phyloP scores from a whole-genome alignment of 129 eudicot species.

The Mikania micrantha region DNA sequence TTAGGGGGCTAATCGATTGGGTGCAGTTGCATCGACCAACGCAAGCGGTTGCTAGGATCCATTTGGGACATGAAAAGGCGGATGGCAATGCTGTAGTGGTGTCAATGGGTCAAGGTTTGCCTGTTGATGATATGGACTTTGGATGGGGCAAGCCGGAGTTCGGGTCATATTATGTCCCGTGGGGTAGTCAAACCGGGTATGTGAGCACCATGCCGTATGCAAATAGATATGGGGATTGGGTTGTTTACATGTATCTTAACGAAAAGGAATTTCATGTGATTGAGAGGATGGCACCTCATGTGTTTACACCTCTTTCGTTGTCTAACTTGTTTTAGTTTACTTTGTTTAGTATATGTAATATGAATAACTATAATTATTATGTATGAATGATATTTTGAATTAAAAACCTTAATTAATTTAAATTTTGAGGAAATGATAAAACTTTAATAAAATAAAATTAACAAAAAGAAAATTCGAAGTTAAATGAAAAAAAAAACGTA shows the following conservation, averaged over 20 bases:
- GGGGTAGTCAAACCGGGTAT: background rate
- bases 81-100: constrained; percentile 42
- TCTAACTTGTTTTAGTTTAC: background rate
- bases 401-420: too few relatives aligned
- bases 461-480: too few relatives aligned
- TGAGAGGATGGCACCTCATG: constrained; percentile 41
- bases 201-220: constrained; percentile 57
- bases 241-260: constrained; percentile 49
- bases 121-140: background rate
- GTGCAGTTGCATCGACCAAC: background rate
- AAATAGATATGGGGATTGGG: constrained; percentile 50
- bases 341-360: too few relatives aligned
- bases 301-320: too few relatives aligned
- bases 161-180: background rate
- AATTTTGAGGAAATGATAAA: too few relatives aligned
- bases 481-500: too few relatives aligned
- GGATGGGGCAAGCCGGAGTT: background rate
- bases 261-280: constrained; percentile 34
- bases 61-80: background rate
- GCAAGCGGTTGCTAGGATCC: background rate
- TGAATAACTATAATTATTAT: too few relatives aligned
- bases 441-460: too few relatives aligned
- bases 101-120: constrained; percentile 49
- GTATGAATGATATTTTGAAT: too few relatives aligned
- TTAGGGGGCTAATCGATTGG: too few relatives aligned